Evolutionary conservation across 2,329 filamentous ascomycete species (phyloP).

Genomic region (Hypoxylon sp.): DNA sequence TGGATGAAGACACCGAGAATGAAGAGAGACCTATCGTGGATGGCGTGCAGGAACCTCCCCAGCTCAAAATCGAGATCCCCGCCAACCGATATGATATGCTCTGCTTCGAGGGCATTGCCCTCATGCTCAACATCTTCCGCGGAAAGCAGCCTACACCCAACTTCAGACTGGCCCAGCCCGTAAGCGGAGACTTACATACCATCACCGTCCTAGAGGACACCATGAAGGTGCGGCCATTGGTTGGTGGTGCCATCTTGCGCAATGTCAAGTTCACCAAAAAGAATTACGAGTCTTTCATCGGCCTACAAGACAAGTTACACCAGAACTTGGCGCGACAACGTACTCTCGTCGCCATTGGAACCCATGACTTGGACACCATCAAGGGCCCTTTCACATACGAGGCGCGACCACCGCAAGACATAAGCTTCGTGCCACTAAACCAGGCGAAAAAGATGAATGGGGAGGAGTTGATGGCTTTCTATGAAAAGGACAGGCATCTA

Average conservation of each 20-base stretch:
- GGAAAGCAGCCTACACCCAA: conserved; percentile 79
- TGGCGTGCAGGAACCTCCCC: conserved; percentile 80
- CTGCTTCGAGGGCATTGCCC: conserved; percentile 94
- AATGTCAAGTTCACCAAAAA: conserved; percentile 91
- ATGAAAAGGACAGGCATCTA: conserved; percentile 93
- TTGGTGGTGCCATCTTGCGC: conserved; percentile 88
- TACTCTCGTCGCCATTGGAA: conserved; percentile 95
- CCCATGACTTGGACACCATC: conserved; percentile 93
- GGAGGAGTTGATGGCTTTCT: conserved; percentile 91
- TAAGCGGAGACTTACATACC: conserved; percentile 76
- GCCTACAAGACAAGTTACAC: conserved; percentile 96
- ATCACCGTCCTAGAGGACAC: conserved; percentile 83
- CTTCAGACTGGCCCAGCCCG: conserved; percentile 77
- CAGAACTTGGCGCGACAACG: conserved; percentile 93
- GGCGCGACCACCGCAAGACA: conserved; percentile 87
- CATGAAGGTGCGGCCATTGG: conserved; percentile 81
- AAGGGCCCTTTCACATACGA: conserved; percentile 97
- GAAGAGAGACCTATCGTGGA: conserved; percentile 36
- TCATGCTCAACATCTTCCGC: conserved; percentile 96
- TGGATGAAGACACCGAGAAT: conserved; percentile 84
- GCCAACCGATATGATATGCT: conserved; percentile 96
- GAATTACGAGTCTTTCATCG: conserved; percentile 96
- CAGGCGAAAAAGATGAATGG: conserved; percentile 88
- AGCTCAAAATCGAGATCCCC: conserved; percentile 97
- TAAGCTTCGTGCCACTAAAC: conserved; percentile 90